These are phyloP conservation scores for Hemileia vastatrix DNA, from an alignment of 1,284 basidiomycete genomes.

Conservation along the genomic window DNA sequence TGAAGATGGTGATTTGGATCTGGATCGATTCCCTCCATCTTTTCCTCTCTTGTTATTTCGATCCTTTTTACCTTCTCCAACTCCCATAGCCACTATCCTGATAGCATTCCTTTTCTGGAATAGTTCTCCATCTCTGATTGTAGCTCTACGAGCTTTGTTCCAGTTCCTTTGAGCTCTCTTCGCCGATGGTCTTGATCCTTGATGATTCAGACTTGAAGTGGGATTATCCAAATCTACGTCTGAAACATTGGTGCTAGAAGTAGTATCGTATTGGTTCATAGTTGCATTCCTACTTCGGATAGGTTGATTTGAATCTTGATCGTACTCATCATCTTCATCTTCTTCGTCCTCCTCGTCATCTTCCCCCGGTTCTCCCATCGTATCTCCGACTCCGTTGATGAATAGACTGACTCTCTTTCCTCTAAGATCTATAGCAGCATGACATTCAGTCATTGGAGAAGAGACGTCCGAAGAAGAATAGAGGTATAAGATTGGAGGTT, in stretches of 20 bases:
- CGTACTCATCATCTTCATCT: conserved; percentile 15
- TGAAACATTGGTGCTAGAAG: background rate
- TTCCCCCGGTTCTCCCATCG: conserved; percentile 29
- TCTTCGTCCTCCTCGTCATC: conserved; percentile 22
- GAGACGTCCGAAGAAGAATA: conserved; percentile 37
- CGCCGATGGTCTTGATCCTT: no score
- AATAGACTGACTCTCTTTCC: conserved; percentile 39
- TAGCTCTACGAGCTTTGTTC: no score
- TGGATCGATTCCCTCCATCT: no score
- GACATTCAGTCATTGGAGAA: conserved; percentile 34
- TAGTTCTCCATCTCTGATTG: conserved; percentile 81
- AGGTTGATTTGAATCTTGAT: conserved; percentile 18
- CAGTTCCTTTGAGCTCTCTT: no score
- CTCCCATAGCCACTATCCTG: no score
- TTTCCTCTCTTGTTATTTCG: no score
- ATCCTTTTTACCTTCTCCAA: no score
- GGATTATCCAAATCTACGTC: background rate
- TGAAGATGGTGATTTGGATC: no score
- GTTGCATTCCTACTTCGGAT: background rate
- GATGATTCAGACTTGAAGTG: conserved; percentile 1
- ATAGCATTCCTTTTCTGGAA: conserved; percentile 81
- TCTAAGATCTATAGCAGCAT: conserved; percentile 38
- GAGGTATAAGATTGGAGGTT: conserved; percentile 39
- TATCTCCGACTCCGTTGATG: conserved; percentile 33
- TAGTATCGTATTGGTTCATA: background rate